Conservation (phyloP, 495 filamentous ascomycete genomes). For the Daldinia decipiens region DNA sequence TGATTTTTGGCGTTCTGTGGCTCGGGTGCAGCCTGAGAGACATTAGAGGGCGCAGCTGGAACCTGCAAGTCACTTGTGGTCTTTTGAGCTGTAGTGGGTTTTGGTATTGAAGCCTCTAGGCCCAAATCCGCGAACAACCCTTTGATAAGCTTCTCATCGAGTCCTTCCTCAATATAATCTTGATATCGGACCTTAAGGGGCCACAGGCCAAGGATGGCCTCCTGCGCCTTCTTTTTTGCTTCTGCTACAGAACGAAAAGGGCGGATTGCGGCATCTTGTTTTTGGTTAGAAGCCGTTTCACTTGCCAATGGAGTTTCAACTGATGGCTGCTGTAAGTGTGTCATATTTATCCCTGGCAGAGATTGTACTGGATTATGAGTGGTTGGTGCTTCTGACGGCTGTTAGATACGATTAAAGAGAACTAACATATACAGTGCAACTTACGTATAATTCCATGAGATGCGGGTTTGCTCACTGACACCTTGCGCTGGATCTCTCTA, state of each 20-base stretch:
- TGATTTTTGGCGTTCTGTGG: constrained; percentile 17
- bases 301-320: constrained; percentile 6
- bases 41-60: not conserved
- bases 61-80: constrained; percentile 4
- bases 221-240: constrained; percentile 72
- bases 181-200: constrained; percentile 73
- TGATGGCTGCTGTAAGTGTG: not conserved
- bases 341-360: constrained; percentile 20
- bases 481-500: constrained; percentile 51
- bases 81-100: constrained; percentile 28
- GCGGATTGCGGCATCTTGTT: not conserved
- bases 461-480: constrained; percentile 40
- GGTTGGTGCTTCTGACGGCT: constrained; percentile 11
- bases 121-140: constrained; percentile 73
- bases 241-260: constrained; percentile 53
- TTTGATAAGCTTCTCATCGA: constrained; percentile 69
- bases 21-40: constrained; percentile 12
- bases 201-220: constrained; percentile 71
- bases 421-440: constrained; percentile 12
- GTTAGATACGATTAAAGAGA: constrained; percentile 27
- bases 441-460: constrained; percentile 38
- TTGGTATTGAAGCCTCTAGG: constrained; percentile 57
- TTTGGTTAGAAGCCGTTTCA: not conserved
- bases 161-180: constrained; percentile 76
- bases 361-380: constrained; percentile 16